A percentile compares a stretch with the other conserved stretches of the same genome.
Conservation (phyloP, 2,329 filamentous ascomycete genomes). For the Coleophoma eucalyptorum region DNA sequence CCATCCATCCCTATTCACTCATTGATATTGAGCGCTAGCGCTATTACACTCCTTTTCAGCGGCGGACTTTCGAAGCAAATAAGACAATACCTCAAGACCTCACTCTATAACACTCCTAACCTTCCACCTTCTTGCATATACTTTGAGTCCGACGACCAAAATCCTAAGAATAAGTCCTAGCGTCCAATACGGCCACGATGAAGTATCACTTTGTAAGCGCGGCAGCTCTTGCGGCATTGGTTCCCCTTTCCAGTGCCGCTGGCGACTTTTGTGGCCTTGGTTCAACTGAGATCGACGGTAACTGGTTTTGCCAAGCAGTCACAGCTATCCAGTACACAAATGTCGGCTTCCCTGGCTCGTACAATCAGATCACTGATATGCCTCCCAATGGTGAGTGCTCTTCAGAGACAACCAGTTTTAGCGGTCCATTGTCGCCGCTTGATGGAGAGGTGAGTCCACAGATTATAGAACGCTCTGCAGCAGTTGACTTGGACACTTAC, state of each 20-base stretch:
- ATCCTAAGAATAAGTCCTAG: too few relatives aligned
- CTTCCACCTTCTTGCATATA: too few relatives aligned
- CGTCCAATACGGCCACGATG: too few relatives aligned
- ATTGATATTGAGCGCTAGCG: too few relatives aligned
- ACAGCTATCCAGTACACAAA: conserved; percentile 64
- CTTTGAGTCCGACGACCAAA: too few relatives aligned
- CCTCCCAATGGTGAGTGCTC: conserved; percentile 49
- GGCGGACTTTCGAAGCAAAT: too few relatives aligned
- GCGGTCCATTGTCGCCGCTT: conserved; percentile 61
- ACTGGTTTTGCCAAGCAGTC: conserved; percentile 65
- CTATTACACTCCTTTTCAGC: too few relatives aligned
- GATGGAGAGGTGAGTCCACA: conserved; percentile 60
- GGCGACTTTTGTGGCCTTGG: conserved; percentile 27
- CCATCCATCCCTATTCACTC: too few relatives aligned
- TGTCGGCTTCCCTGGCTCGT: conserved; percentile 56
- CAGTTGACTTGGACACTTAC: background rate
- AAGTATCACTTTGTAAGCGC: too few relatives aligned
- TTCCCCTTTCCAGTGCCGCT: conserved; percentile 1
- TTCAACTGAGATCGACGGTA: conserved; percentile 39
- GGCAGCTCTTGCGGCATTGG: too few relatives aligned
- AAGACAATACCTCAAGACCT: too few relatives aligned
- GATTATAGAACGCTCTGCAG: background rate
- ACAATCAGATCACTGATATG: conserved; percentile 63
- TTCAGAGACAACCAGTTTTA: conserved; percentile 47
- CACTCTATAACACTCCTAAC: too few relatives aligned